phyloP scores from a whole-genome alignment of 352 stramenopile species.

The Plasmopara halstedii region DNA sequence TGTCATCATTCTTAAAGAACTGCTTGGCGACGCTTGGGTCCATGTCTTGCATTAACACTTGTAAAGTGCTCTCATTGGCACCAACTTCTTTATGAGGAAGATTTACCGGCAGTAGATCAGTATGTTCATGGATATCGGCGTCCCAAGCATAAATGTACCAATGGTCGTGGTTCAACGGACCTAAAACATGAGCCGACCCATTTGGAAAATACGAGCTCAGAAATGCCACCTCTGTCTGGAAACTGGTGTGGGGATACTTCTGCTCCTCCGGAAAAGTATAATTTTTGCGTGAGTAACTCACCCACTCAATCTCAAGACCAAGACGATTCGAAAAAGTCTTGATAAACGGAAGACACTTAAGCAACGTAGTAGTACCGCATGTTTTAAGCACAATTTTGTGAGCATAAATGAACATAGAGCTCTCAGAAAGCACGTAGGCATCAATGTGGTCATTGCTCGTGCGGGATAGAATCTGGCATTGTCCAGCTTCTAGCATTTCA shows the following conservation, averaged over 20 bases:
- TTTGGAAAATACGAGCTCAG: conserved; percentile 87
- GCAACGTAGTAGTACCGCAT: conserved; percentile 98
- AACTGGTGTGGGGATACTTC: conserved; percentile 94
- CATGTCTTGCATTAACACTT: conserved; percentile 86
- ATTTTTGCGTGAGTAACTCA: conserved; percentile 99
- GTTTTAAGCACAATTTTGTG: conserved; percentile 99
- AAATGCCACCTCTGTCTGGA: conserved; percentile 96
- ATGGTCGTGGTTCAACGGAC: conserved; percentile 96
- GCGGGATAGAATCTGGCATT: conserved; percentile 96
- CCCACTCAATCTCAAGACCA: conserved; percentile 96
- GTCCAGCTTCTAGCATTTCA: conserved; percentile 89
- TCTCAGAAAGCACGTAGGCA: conserved; percentile 94
- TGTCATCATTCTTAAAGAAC: conserved; percentile 79
- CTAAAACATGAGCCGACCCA: conserved; percentile 80
- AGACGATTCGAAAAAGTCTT: conserved; percentile 77
- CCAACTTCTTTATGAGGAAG: conserved; percentile 10
- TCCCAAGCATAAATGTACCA: conserved; percentile 98
- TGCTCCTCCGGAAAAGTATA: conserved; percentile 98
- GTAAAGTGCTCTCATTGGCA: conserved; percentile 61
- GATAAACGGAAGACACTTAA: conserved; percentile 87
- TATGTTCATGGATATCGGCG: conserved; percentile 78
- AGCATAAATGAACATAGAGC: conserved; percentile 98
- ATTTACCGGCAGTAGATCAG: conserved; percentile 8
- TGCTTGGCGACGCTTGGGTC: conserved; percentile 68
- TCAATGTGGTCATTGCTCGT: conserved; percentile 96